Evolutionary conservation across 2,329 filamentous ascomycete species (phyloP).

Genomic region (Phialophora macrospora): DNA sequence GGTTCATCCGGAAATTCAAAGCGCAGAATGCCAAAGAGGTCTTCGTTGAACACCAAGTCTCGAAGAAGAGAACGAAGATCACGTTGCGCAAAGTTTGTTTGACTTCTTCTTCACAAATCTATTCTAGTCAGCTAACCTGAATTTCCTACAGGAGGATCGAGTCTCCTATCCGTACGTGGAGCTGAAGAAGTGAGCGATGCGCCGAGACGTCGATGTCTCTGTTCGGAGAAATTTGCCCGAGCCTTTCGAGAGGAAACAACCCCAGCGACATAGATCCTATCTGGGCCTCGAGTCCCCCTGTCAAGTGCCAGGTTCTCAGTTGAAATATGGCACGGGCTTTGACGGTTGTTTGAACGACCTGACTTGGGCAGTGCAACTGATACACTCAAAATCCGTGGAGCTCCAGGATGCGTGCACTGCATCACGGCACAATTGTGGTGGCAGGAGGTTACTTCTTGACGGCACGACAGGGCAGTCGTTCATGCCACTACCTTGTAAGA

Average conservation of each 20-base stretch:
- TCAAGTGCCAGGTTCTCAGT: neutral
- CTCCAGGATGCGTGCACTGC: neutral
- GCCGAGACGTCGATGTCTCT: too few species aligned
- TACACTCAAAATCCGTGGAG: neutral
- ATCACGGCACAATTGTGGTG: neutral
- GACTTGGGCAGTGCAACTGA: neutral
- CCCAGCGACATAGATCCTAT: neutral
- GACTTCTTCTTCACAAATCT: neutral
- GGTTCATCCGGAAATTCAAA: slow-evolving; percentile 84
- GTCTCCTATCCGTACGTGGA: slow-evolving; percentile 69
- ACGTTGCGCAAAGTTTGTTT: slow-evolving; percentile 71
- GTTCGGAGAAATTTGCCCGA: neutral
- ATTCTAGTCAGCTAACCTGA: slow-evolving; percentile 4
- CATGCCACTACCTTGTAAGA: neutral
- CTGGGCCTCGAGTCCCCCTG: neutral
- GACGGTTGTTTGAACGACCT: neutral
- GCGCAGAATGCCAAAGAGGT: slow-evolving; percentile 74
- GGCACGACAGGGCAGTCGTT: neutral
- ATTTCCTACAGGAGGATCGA: slow-evolving; percentile 64
- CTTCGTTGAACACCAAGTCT: slow-evolving; percentile 86
- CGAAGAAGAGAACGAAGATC: slow-evolving; percentile 87
- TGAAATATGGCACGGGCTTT: neutral
- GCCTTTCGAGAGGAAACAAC: neutral
- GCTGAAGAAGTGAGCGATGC: slow-evolving; percentile 39
- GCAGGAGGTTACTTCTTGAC: neutral